These are phyloP conservation scores for Xylariales sp. DNA, from an alignment of 2,329 filamentous ascomycete species.

Conservation along the genomic window DNA sequence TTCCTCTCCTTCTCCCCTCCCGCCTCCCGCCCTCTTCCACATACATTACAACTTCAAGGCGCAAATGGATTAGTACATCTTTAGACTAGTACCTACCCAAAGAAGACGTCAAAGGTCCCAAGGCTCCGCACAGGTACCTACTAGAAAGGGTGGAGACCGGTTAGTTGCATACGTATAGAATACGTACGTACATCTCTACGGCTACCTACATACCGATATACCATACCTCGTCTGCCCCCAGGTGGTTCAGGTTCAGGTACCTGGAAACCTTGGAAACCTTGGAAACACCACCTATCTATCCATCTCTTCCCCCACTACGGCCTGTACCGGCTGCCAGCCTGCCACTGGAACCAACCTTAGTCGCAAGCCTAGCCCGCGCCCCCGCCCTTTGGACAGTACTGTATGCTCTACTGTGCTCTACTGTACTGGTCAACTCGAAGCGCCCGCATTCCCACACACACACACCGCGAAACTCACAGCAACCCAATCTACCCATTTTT, in stretches of 20 bases:
- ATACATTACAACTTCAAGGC: background rate
- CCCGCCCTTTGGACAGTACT: conserved; percentile 21
- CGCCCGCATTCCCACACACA: conserved; percentile 37
- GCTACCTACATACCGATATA: conserved; percentile 13
- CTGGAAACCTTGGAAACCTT: too few relatives aligned
- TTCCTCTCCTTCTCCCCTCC: background rate
- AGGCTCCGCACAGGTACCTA: conserved; percentile 14
- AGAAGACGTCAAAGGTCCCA: conserved; percentile 15
- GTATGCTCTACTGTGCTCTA: too few relatives aligned
- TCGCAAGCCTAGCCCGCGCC: conserved; percentile 19
- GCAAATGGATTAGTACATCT: conserved; percentile 4
- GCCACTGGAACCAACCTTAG: background rate
- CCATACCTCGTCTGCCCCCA: conserved; percentile 7
- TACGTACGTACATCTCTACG: conserved; percentile 13
- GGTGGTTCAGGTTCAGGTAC: background rate
- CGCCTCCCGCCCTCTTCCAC: background rate
- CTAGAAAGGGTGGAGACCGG: conserved; percentile 20
- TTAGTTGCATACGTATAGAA: conserved; percentile 35
- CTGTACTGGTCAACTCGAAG: conserved; percentile 26
- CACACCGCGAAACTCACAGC: conserved; percentile 41
- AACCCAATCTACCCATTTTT: conserved; percentile 49
- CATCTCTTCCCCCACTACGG: background rate
- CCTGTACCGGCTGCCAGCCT: background rate
- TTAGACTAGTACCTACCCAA: conserved; percentile 17
- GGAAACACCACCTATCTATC: background rate